Conservation (phyloP, 1,284 basidiomycete genomes). For the Sanguinoderma infundibulare region DNA sequence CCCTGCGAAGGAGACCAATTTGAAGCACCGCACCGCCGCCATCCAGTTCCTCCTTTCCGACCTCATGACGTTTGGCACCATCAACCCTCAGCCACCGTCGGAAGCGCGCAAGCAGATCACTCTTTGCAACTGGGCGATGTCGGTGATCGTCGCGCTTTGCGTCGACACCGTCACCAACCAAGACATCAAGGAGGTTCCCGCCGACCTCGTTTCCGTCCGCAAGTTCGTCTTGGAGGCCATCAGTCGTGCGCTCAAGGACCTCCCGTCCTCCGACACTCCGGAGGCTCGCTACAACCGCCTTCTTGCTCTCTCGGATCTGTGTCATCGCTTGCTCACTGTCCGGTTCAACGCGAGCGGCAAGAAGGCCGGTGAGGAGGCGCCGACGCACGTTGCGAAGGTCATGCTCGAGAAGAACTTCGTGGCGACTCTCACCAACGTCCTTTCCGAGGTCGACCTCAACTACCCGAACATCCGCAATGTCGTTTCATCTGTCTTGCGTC, state of each 20-base stretch:
- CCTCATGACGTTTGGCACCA: constrained; percentile 77
- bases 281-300: constrained; percentile 89
- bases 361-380: constrained; percentile 79
- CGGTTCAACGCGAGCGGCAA: constrained; percentile 63
- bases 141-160: constrained; percentile 90
- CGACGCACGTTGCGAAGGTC: constrained; percentile 93
- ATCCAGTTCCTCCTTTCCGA: constrained; percentile 82
- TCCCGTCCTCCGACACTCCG: constrained; percentile 64
- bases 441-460: constrained; percentile 95
- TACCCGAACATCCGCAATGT: constrained; percentile 91
- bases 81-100: constrained; percentile 60
- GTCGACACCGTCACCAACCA: constrained; percentile 74
- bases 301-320: constrained; percentile 87
- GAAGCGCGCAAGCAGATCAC: constrained; percentile 62
- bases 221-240: constrained; percentile 92
- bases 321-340: constrained; percentile 86
- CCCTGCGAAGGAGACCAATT: constrained; percentile 60
- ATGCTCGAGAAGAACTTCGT: constrained; percentile 99
- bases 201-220: constrained; percentile 84
- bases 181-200: constrained; percentile 77
- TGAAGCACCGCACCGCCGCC: constrained; percentile 65
- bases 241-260: constrained; percentile 87
- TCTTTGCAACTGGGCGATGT: constrained; percentile 90
- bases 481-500: constrained; percentile 85
- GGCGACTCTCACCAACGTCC: constrained; percentile 83